phyloP scores from a whole-genome alignment of 306 rosid genomes.

The Lotus japonicus region DNA sequence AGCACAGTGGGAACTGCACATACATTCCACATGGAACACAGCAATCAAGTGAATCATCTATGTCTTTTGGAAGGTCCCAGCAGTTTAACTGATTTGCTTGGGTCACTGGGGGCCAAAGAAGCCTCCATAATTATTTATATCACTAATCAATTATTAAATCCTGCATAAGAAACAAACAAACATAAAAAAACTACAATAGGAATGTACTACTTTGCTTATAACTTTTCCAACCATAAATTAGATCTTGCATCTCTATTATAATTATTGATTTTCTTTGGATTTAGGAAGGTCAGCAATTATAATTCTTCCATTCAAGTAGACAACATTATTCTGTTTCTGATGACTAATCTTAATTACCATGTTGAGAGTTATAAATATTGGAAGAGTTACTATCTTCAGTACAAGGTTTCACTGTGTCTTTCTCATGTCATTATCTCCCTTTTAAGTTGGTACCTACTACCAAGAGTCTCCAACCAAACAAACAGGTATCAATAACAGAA shows the following conservation, averaged over 20 bases:
- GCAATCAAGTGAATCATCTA: conserved; percentile 25
- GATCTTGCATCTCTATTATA: conserved; percentile 16
- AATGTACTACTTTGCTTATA: conserved; percentile 46
- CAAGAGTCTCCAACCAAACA: neutral
- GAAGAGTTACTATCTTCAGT: conserved; percentile 6
- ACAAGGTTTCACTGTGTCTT: conserved; percentile 15
- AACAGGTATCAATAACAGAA: neutral
- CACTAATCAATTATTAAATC: conserved; percentile 36
- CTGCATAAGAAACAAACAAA: conserved; percentile 20
- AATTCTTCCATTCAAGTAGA: conserved; percentile 36
- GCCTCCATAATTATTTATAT: conserved; percentile 24
- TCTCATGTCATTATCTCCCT: conserved; percentile 16
- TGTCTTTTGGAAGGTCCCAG: neutral
- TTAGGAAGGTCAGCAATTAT: conserved; percentile 23
- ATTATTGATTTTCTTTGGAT: conserved; percentile 1
- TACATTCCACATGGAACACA: conserved; percentile 38
- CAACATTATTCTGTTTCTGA: conserved; percentile 26
- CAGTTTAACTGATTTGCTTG: conserved; percentile 28
- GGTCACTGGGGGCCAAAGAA: conserved; percentile 16
- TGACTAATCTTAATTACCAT: conserved; percentile 17
- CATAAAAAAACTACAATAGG: conserved; percentile 6
- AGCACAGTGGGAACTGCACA: conserved; percentile 28
- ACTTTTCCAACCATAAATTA: conserved; percentile 45
- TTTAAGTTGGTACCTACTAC: conserved; percentile 10
- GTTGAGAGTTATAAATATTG: conserved; percentile 1